These are phyloP conservation scores for Candida tibetensis DNA, from an alignment of 805 yeast species.

Conservation along the genomic window DNA sequence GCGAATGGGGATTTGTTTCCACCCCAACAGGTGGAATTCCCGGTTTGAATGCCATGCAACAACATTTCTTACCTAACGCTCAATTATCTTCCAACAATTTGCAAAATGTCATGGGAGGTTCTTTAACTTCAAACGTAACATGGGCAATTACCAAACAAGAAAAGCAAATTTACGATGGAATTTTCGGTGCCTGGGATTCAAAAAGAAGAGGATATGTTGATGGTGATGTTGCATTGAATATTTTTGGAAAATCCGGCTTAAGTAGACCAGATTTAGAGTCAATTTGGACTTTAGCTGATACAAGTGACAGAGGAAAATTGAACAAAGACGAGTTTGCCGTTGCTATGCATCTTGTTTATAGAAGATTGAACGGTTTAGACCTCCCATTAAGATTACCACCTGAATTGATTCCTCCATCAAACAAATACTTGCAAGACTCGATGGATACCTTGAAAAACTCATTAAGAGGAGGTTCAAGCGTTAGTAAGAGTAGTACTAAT, in stretches of 20 bases:
- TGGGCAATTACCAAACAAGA: constrained; percentile 89
- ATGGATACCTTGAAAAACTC: constrained; percentile 68
- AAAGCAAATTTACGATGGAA: constrained; percentile 78
- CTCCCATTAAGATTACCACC: constrained; percentile 82
- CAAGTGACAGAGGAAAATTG: constrained; percentile 75
- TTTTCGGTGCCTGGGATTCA: constrained; percentile 85
- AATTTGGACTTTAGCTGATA: constrained; percentile 88
- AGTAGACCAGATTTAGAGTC: constrained; percentile 80
- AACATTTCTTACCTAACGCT: constrained; percentile 61
- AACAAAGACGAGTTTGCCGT: constrained; percentile 91
- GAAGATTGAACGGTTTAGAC: constrained; percentile 85
- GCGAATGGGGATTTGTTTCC: constrained; percentile 77
- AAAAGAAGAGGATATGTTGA: constrained; percentile 64
- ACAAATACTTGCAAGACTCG: constrained; percentile 68
- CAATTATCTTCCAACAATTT: constrained; percentile 35
- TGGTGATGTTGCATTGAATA: constrained; percentile 78
- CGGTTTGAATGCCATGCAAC: constrained; percentile 63
- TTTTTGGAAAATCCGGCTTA: constrained; percentile 89
- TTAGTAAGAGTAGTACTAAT: constrained; percentile 15
- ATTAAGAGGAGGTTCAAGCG: constrained; percentile 38
- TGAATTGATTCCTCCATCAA: constrained; percentile 84
- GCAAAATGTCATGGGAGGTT: constrained; percentile 43
- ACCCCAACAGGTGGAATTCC: constrained; percentile 70
- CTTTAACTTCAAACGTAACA: constrained; percentile 53
- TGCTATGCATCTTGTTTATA: constrained; percentile 94